Evolutionary conservation across 2,329 filamentous ascomycete species (phyloP).

Genomic region (Aspergillus caelatus): DNA sequence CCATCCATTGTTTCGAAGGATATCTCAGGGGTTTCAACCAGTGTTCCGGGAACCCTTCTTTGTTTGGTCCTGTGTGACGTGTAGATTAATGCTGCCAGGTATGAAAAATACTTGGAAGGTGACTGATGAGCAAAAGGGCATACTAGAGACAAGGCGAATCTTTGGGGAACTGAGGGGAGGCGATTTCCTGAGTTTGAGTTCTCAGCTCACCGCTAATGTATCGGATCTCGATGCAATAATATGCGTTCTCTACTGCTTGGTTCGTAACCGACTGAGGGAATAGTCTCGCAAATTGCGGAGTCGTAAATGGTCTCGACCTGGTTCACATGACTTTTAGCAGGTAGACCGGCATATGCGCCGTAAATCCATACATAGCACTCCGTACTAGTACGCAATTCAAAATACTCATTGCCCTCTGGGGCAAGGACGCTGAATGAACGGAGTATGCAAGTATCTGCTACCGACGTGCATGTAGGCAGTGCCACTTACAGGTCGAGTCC

Average conservation of each 20-base stretch:
- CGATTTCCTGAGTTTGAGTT: not conserved
- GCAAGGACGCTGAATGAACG: not conserved
- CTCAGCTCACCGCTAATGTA: slow-evolving; percentile 6
- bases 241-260: not conserved
- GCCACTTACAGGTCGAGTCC: slow-evolving; percentile 4
- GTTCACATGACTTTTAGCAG: not conserved
- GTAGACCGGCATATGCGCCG: not conserved
- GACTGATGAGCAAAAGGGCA: not conserved
- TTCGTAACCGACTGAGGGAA: not conserved
- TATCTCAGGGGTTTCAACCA: not conserved
- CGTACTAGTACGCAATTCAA: not conserved
- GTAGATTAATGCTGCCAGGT: slow-evolving; percentile 7
- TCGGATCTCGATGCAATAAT: not conserved
- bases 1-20: slow-evolving; percentile 1
- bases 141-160: slow-evolving; percentile 2
- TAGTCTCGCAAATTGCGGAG: not conserved
- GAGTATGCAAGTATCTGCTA: not conserved
- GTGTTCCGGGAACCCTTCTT: slow-evolving; percentile 1
- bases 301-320: not conserved
- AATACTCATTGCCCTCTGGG: not conserved
- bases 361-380: not conserved
- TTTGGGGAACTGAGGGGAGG: not conserved
- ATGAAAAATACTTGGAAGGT: not conserved
- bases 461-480: not conserved
- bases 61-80: slow-evolving; percentile 4